phyloP scores from a whole-genome alignment of 352 stramenopile species.

The Globisporangium megalacanthum region DNA sequence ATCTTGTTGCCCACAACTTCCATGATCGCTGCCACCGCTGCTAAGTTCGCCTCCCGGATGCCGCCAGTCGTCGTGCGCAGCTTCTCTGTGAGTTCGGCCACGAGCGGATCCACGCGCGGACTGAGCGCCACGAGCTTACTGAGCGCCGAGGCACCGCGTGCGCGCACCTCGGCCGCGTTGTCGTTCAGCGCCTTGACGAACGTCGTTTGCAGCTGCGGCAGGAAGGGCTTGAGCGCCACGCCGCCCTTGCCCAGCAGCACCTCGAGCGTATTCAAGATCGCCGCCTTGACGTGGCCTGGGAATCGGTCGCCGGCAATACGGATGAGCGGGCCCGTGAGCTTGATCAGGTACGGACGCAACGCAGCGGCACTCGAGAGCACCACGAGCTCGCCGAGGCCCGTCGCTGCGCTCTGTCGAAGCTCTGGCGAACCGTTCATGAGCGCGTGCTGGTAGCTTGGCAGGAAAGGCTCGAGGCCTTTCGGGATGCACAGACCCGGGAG shows the following conservation, averaged over 20 bases:
- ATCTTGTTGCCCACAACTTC: constrained; percentile 68
- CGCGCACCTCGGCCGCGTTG: constrained; percentile 89
- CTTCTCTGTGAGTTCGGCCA: constrained; percentile 93
- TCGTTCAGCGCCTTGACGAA: constrained; percentile 99
- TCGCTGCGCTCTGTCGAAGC: constrained; percentile 87
- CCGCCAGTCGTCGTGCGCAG: constrained; percentile 53
- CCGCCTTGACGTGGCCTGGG: constrained; percentile 95
- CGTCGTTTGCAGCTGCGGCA: constrained; percentile 99
- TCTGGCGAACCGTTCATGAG: constrained; percentile 94
- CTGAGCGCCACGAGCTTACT: constrained; percentile 92
- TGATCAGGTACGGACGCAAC: constrained; percentile 97
- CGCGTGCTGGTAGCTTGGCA: constrained; percentile 97
- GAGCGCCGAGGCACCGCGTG: constrained; percentile 89
- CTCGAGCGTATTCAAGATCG: constrained; percentile 96
- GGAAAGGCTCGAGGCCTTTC: constrained; percentile 93
- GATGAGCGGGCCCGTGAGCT: constrained; percentile 96
- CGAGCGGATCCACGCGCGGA: constrained; percentile 93
- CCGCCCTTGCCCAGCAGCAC: constrained; percentile 97
- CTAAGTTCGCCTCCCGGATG: constrained; percentile 75
- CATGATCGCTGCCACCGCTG: constrained; percentile 60
- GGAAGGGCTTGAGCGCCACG: constrained; percentile 96
- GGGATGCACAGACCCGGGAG: constrained; percentile 74
- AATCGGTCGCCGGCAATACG: constrained; percentile 99
- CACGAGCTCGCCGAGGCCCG: constrained; percentile 96
- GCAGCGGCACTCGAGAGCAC: constrained; percentile 81